Evolutionary conservation across 345 rosid genomes (phyloP), one percentile per base, ranked within the genome.

Genomic region (Eucalyptus paniculata): DNA sequence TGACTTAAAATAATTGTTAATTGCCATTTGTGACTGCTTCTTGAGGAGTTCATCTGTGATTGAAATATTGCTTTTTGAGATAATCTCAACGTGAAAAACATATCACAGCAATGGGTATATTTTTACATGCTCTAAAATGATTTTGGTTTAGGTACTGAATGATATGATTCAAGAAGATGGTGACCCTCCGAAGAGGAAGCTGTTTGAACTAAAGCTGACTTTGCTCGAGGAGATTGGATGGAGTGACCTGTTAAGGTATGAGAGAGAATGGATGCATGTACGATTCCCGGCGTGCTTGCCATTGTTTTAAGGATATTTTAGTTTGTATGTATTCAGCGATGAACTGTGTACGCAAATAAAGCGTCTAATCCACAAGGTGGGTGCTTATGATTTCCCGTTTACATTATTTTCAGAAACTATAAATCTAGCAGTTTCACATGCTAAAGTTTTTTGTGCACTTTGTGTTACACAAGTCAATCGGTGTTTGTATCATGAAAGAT

Each of bases 171-270:
- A 96, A 90, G 98, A 96, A 86, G 95, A 98, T 42, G 92, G 90
- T 13, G 96, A 96, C 90, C 94, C 90, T 58, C 95, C 99, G 13
- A 97, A 95, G 96, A 98, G 93, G 96, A 96, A 96, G 93, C 92
- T 94, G 4, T 96, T 94, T 54, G 97, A 96, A 89, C 77, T 96
- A 91, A 97, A 96, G 93, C 94, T 97, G 56, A 90, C 94, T n/a
- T 90, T 98, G 88, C 95, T 98, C 16, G 99, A 94, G 87, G 98
- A 97, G 87, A 90, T 96, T 47, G 99, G 99, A 49, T 98, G 99
- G 98, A 92, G 77, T 88, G 99, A 97, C 93, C 69, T 96, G 92
- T 90, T 92, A 28, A 88, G 93, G 42, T 94, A 96, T 45, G 99
- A 97, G 93, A 93, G 90, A 89, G 94, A 94, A 62, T 98, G 99